Conservation (phyloP, 768 basidiomycete genomes). For the Pleurotus sapidus region DNA sequence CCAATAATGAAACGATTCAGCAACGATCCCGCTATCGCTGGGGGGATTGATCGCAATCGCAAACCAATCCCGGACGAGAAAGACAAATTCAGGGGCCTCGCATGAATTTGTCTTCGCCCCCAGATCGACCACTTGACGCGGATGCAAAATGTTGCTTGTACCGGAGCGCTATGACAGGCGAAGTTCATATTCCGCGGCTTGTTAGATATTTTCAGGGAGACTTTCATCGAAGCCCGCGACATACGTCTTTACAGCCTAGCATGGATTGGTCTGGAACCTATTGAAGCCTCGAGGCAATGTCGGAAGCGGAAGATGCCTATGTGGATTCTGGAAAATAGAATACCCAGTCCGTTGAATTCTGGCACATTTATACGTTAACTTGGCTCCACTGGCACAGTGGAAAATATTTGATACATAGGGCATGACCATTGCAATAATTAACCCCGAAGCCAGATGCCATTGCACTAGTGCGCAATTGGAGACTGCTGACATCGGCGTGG, state of each 20-base stretch:
- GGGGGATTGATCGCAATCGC: too few species aligned
- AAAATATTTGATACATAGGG: too few species aligned
- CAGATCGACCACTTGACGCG: background rate
- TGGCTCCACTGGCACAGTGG: background rate
- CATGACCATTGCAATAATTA: too few species aligned
- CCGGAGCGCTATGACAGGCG: background rate
- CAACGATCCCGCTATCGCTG: too few species aligned
- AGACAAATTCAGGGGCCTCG: background rate
- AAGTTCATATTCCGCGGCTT: background rate
- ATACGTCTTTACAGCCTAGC: background rate
- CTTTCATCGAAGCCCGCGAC: background rate
- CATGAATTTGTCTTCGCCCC: background rate
- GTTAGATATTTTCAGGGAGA: background rate
- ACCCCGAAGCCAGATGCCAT: too few species aligned
- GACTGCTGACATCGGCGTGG: too few species aligned
- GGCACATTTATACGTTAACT: background rate
- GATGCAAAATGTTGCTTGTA: background rate
- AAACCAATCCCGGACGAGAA: too few species aligned
- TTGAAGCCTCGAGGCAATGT: conserved; percentile 4
- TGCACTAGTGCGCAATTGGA: too few species aligned
- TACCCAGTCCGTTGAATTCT: background rate
- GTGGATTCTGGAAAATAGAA: background rate
- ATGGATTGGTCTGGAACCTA: background rate
- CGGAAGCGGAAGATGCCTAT: background rate
- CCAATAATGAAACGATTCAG: too few species aligned